phyloP scores from a whole-genome alignment of 2,329 filamentous ascomycete genomes.

The Xylaria digitata region DNA sequence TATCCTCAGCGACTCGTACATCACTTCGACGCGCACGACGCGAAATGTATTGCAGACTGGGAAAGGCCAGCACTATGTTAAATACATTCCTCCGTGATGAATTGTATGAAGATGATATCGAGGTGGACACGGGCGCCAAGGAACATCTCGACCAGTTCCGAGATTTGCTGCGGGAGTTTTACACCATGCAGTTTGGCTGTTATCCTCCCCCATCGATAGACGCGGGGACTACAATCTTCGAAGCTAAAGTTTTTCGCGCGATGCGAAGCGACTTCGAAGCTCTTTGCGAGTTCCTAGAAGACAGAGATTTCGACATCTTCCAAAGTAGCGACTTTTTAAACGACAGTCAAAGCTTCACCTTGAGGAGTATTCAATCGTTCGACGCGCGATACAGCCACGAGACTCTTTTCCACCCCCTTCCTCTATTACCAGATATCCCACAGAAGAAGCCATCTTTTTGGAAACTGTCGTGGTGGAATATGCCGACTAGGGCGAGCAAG shows the following conservation, averaged over 20 bases:
- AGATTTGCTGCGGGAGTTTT: constrained; percentile 74
- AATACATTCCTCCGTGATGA: constrained; percentile 78
- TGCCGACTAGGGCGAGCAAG: constrained; percentile 56
- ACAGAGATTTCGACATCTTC: constrained; percentile 64
- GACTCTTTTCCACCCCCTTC: constrained; percentile 72
- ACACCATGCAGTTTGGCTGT: constrained; percentile 74
- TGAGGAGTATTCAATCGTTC: constrained; percentile 75
- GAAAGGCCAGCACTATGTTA: constrained; percentile 67
- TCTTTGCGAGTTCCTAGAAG: constrained; percentile 77
- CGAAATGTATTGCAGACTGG: constrained; percentile 74
- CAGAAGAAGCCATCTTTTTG: constrained; percentile 40
- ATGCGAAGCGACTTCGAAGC: constrained; percentile 78
- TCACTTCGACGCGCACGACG: constrained; percentile 71
- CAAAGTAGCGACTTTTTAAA: constrained; percentile 64
- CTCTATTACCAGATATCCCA: constrained; percentile 68
- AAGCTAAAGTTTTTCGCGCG: constrained; percentile 66
- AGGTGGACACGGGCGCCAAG: constrained; percentile 68
- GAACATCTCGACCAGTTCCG: constrained; percentile 79
- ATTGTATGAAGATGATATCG: constrained; percentile 73
- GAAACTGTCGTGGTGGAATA: constrained; percentile 57
- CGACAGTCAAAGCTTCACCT: constrained; percentile 75
- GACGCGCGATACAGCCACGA: constrained; percentile 69
- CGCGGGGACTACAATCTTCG: constrained; percentile 60
- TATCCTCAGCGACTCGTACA: constrained; percentile 68
- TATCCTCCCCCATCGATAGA: constrained; percentile 71